Evolutionary conservation across 768 basidiomycete species (phyloP), one percentile per base, ranked within the genome.

Genomic region (Russula sp.): DNA sequence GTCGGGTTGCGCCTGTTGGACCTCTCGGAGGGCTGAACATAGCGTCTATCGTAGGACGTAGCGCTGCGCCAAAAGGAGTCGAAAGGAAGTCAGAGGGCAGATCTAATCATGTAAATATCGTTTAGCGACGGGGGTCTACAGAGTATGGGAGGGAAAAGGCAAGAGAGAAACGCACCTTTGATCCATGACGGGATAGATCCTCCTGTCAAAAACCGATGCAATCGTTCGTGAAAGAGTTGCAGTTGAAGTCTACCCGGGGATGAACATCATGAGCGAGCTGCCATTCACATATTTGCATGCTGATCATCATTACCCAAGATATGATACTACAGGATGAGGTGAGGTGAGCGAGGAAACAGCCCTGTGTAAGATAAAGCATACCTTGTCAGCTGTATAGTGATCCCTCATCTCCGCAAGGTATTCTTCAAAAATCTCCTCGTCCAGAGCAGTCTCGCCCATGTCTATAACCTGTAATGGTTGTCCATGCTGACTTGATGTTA

Each of bases 161-260:
- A 50, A 14, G 24, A 24, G 20, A 56, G 40, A 18, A 30, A 72
- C 79, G 60, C 68, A 88, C 94, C 89, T 76, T 84, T 90, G 67
- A 98, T 91, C 75, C 85, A 93, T 3, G 79, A 67, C 3, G 94
- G 94, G 59, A 97, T 90, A 18, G 84, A 84, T 4, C 80, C 80
- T 32, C 94, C 93, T 0, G 92, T 96, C 54, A 98, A 75, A 72
- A 97, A 94, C 2, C 89, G 38, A 93, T 76, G 63, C 86, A 86
- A 67, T 96, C 93, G 64, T 88, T 92, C 2, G 93, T 94, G 69
- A 98, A 98, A 2, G 91, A 89, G 74, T 98, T 98, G 75, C 94
- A 97, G 71, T 97, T 97, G 69, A 95, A 95, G 49, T 96, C 92
- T 88, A 66, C 14, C 48, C 3, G 11, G 22, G n/a, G 13, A 9